Base-by-base conservation (phyloP, 805 yeast species). In the Torulaspora franciscae region DNA sequence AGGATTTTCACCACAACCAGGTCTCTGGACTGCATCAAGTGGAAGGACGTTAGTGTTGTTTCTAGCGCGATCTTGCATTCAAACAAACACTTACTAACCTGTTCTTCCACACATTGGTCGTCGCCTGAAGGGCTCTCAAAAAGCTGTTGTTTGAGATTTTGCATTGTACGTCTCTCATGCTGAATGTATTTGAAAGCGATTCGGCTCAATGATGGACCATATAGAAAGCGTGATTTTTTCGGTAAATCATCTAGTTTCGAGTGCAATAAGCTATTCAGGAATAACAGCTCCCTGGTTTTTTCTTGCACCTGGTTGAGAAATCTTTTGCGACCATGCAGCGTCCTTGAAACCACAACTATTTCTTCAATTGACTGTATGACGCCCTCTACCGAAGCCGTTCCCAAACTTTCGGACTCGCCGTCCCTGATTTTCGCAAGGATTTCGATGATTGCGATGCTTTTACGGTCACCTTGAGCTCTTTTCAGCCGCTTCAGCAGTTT, bases 301-400 rank as follows among this genome's bases (percentile, higher is more conserved):
- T 9, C 10, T 15, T 24, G 14, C 17, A 32, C 35, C 5, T 24
- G 36, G 24, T 23, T 24, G 7, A 39, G 32, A 26, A 39, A 39
- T 14, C 11, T 24, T 23, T 17, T 14, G 23, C 30, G 25, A 23
- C 14, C n/a, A 7, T 23, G 14, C 15, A 28, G 17, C n/a, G 14
- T 36, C 24, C 22, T 24, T 10, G 42, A 30, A 9, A 39, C 11
- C n/a, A 32, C 32, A 8, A 48, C 34, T 13, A 39, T 35, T 14
- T 45, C 35, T 30, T 48, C 51, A 13, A 40, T 29, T 1, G 42
- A 8, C 10, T 39, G 44, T 7, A 48, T 36, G 6, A 48, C 40
- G n/a, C 32, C 24, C 7, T 19, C 22, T 15, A 44, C 35, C 8
- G 39, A 22, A 4, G 19, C 22, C 7, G 8, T 7, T 8, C 13